Percentiles rank a stretch among this genome's conserved stretches.
phyloP scores from a whole-genome alignment of 768 basidiomycete species.

The Strobilomyces confusus region DNA sequence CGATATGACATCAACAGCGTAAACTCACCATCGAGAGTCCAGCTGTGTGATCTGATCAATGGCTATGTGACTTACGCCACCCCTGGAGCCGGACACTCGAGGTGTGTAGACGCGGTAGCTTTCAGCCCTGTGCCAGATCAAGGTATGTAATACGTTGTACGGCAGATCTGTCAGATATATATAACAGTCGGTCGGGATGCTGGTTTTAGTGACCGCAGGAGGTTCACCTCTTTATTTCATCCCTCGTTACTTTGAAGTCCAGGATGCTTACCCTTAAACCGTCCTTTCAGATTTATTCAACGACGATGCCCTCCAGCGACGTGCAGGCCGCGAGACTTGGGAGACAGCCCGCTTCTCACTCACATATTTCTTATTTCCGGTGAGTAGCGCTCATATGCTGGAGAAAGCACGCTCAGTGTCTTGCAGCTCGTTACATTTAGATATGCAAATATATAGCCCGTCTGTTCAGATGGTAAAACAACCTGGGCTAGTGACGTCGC shows the following conservation, averaged over 20 bases:
- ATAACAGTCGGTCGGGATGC: slow-evolving; percentile 15
- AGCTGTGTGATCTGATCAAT: slow-evolving; percentile 9
- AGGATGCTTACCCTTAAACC: slow-evolving; percentile 21
- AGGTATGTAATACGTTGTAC: slow-evolving; percentile 17
- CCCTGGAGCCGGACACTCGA: neutral
- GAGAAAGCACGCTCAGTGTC: slow-evolving; percentile 5
- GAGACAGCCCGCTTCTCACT: slow-evolving; percentile 25
- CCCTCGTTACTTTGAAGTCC: neutral
- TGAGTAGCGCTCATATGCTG: slow-evolving; percentile 20
- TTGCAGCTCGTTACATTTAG: slow-evolving; percentile 49
- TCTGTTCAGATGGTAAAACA: slow-evolving; percentile 47
- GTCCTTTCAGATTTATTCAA: slow-evolving; percentile 14
- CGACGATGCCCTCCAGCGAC: slow-evolving; percentile 30
- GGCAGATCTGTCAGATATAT: slow-evolving; percentile 16
- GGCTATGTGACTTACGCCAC: slow-evolving; percentile 6
- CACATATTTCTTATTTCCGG: slow-evolving; percentile 51
- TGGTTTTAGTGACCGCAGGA: neutral
- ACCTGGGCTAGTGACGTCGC: slow-evolving; percentile 21
- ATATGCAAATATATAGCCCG: slow-evolving; percentile 59
- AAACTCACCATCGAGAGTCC: neutral
- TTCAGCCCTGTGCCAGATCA: slow-evolving; percentile 17
- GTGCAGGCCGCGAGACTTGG: slow-evolving; percentile 27
- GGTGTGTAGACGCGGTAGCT: neutral
- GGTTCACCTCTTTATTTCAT: neutral
- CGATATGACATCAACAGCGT: neutral